Conservation (phyloP, 805 yeast species). For the Wickerhamiella dianesei region DNA sequence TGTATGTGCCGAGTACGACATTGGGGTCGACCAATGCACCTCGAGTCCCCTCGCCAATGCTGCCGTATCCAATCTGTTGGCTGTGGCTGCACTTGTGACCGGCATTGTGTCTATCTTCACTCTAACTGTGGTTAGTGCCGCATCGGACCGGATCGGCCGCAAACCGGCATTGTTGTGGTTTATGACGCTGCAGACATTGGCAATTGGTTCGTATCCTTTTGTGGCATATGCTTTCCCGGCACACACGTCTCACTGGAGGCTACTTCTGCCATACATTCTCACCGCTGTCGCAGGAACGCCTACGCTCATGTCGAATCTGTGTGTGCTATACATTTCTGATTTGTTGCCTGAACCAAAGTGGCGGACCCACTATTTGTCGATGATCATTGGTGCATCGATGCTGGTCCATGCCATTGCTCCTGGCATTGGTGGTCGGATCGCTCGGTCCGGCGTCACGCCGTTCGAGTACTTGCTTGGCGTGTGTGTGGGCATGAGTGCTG, state of each 20-base stretch:
- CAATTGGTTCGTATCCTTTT: slow-evolving; percentile 2
- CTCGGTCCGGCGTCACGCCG: slow-evolving; percentile 2
- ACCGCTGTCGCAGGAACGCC: slow-evolving; percentile 11
- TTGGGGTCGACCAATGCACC: background rate
- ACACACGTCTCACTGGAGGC: slow-evolving; percentile 5
- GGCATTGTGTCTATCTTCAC: background rate
- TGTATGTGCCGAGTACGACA: background rate
- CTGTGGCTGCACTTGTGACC: background rate
- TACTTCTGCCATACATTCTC: slow-evolving; percentile 9
- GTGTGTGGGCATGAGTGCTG: slow-evolving; percentile 3
- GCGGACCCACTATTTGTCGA: slow-evolving; percentile 10
- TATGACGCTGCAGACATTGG: slow-evolving; percentile 4
- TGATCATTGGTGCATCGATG: slow-evolving; percentile 9
- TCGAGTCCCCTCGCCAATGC: background rate
- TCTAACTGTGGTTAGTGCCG: slow-evolving; percentile 1
- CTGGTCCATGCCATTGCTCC: slow-evolving; percentile 11
- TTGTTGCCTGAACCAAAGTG: slow-evolving; percentile 3
- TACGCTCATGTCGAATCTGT: slow-evolving; percentile 8
- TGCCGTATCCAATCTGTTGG: background rate
- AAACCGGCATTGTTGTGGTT: slow-evolving; percentile 10
- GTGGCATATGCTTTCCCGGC: background rate
- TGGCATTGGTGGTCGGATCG: slow-evolving; percentile 9
- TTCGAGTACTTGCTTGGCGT: slow-evolving; percentile 4
- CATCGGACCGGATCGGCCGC: slow-evolving; percentile 10
- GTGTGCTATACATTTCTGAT: slow-evolving; percentile 11